These are phyloP conservation scores for Thalassiosira hispida DNA, from an alignment of 352 stramenopile genomes.

Conservation along the genomic window DNA sequence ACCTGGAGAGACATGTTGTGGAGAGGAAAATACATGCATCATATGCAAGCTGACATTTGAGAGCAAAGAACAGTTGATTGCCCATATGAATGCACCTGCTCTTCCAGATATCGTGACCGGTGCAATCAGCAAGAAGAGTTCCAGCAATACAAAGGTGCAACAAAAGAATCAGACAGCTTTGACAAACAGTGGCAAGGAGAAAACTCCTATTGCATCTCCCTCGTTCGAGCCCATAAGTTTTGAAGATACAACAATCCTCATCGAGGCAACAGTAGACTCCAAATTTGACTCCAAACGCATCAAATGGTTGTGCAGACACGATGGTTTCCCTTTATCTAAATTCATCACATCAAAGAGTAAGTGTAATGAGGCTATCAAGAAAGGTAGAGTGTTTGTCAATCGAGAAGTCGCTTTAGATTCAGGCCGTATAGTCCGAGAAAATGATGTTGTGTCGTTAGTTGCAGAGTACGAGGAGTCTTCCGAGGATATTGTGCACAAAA, in stretches of 20 bases:
- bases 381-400: constrained; percentile 56
- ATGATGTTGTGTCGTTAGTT: constrained; percentile 39
- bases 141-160: background rate
- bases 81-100: constrained; percentile 48
- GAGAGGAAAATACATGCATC: constrained; percentile 24
- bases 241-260: constrained; percentile 25
- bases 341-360: constrained; percentile 47
- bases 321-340: constrained; percentile 26
- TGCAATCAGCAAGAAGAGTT: background rate
- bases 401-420: constrained; percentile 40
- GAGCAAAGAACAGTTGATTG: constrained; percentile 26
- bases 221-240: constrained; percentile 17
- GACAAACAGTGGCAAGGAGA: background rate
- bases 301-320: constrained; percentile 54
- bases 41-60: constrained; percentile 57
- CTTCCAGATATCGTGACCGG: constrained; percentile 25
- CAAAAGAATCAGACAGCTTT: background rate
- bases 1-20: background rate
- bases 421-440: constrained; percentile 53
- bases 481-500: background rate
- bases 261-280: constrained; percentile 24
- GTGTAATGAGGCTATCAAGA: constrained; percentile 47
- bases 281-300: constrained; percentile 54
- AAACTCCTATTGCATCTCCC: background rate
- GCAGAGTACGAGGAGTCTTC: constrained; percentile 18